Evolutionary conservation across 352 stramenopile species (phyloP).

Genomic region (Phytophthora melonis): DNA sequence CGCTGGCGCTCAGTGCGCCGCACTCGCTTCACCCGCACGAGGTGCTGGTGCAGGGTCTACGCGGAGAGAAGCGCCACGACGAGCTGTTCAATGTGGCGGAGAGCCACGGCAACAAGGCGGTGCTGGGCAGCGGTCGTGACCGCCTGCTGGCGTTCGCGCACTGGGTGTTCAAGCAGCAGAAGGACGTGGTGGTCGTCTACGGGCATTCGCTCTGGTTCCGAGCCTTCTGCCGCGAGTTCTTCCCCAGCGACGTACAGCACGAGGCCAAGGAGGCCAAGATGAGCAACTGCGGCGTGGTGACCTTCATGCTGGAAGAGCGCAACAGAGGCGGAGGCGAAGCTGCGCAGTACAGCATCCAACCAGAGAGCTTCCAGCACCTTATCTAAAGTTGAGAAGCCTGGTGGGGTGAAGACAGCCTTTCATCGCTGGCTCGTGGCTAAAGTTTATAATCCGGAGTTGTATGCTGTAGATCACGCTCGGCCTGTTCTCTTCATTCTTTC

Average conservation of each 20-base stretch:
- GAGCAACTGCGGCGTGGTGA: constrained; percentile 81
- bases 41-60: constrained; percentile 37
- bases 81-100: constrained; percentile 81
- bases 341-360: constrained; percentile 46
- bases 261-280: constrained; percentile 73
- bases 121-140: constrained; percentile 65
- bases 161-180: constrained; percentile 68
- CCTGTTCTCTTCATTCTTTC: background rate
- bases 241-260: constrained; percentile 52
- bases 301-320: constrained; percentile 63
- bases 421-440: constrained; percentile 1
- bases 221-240: constrained; percentile 84
- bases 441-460: background rate
- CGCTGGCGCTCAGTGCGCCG: constrained; percentile 73
- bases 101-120: constrained; percentile 86
- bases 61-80: constrained; percentile 57
- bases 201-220: constrained; percentile 91
- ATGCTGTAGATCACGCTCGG: background rate
- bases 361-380: constrained; percentile 61
- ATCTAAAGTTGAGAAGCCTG: background rate
- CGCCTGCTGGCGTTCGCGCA: constrained; percentile 70
- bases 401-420: constrained; percentile 57
- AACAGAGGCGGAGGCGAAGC: constrained; percentile 31
- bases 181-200: constrained; percentile 80
- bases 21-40: constrained; percentile 45